Evolutionary conservation across 768 basidiomycete species (phyloP).

Genomic region (Kwoniella sp.): DNA sequence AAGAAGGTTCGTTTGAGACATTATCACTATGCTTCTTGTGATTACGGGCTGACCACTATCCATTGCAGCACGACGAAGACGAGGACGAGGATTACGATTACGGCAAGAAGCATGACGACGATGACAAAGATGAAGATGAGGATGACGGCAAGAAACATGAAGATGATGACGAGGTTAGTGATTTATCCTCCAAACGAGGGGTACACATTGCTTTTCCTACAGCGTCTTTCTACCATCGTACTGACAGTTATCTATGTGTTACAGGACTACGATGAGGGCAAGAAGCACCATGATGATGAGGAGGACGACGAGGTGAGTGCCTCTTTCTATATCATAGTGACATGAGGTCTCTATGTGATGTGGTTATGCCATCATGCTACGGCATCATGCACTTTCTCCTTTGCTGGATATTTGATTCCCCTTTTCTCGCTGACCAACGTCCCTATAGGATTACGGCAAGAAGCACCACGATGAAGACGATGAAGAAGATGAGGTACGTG

Average conservation of each 20-base stretch:
- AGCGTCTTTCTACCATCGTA: too few relatives aligned
- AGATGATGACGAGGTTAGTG: too few relatives aligned
- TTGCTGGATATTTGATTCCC: too few relatives aligned
- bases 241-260: background rate
- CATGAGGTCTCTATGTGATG: too few relatives aligned
- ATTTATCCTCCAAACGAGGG: too few relatives aligned
- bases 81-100: background rate
- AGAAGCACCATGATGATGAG: background rate
- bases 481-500: background rate
- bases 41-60: background rate
- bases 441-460: background rate
- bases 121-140: background rate
- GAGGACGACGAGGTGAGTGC: conserved; percentile 1
- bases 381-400: too few relatives aligned
- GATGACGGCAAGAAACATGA: too few relatives aligned
- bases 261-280: background rate
- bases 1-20: background rate
- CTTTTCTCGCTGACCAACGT: too few relatives aligned
- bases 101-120: background rate
- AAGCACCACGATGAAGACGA: background rate
- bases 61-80: background rate
- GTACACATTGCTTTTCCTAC: too few relatives aligned
- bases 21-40: background rate
- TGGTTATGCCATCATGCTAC: too few relatives aligned
- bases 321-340: background rate